phyloP scores from a whole-genome alignment of 345 rosid genomes.

The Mallotus nudiflorus region DNA sequence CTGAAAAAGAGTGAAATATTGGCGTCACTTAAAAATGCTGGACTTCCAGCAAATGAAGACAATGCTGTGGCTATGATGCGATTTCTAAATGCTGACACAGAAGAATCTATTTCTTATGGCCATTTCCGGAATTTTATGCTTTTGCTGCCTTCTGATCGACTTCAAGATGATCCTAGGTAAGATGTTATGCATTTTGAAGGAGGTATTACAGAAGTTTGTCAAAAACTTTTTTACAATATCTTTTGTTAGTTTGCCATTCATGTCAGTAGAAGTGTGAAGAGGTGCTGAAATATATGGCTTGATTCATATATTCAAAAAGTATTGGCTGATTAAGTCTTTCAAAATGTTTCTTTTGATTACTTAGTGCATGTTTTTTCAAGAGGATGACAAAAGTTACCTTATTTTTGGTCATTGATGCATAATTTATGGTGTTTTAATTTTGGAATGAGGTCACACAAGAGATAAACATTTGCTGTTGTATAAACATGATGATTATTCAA shows the following conservation, averaged over 20 bases:
- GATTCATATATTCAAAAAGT: background rate
- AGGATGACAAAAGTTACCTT: background rate
- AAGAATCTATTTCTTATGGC: constrained; percentile 93
- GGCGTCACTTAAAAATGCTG: constrained; percentile 83
- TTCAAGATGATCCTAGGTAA: constrained; percentile 97
- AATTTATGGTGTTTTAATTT: background rate
- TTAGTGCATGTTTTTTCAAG: background rate
- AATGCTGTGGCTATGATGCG: constrained; percentile 98
- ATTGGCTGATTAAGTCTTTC: background rate
- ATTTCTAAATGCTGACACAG: constrained; percentile 82
- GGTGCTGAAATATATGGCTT: background rate
- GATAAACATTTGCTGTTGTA: background rate
- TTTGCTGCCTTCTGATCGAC: constrained; percentile 83
- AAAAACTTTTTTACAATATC: constrained; percentile 2
- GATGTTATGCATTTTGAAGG: constrained; percentile 21
- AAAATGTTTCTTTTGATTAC: background rate
- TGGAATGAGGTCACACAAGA: background rate
- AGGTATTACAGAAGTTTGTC: background rate
- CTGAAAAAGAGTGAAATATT: constrained; percentile 93
- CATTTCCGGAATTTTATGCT: constrained; percentile 97
- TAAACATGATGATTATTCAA: constrained; percentile 2
- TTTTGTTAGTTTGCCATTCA: constrained; percentile 1
- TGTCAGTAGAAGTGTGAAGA: background rate
- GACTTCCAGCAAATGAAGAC: constrained; percentile 96
- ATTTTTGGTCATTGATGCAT: constrained; percentile 2